Percentiles rank a stretch among this genome's conserved stretches.
These are phyloP conservation scores for Lactarius evosmus DNA, from an alignment of 768 basidiomycete species.

Conservation along the genomic window DNA sequence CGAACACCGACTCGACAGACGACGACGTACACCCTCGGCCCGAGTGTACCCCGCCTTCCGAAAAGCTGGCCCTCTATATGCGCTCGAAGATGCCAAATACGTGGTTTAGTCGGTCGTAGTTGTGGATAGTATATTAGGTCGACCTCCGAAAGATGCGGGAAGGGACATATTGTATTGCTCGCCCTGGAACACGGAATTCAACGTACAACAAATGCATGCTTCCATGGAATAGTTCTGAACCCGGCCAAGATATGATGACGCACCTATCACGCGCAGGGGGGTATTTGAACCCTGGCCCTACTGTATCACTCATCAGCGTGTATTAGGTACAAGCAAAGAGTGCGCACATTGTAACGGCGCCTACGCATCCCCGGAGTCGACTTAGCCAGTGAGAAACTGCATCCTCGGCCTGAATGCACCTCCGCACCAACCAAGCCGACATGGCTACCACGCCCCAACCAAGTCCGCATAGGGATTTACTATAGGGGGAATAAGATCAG, in stretches of 20 bases:
- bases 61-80: background rate
- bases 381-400: background rate
- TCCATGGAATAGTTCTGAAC: background rate
- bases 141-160: too few species aligned
- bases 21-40: constrained; percentile 14
- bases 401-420: constrained; percentile 12
- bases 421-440: background rate
- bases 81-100: background rate
- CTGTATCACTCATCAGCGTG: background rate
- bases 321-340: background rate
- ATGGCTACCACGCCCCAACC: background rate
- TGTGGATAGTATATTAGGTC: too few species aligned
- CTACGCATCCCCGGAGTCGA: background rate
- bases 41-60: constrained; percentile 4
- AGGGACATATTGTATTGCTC: background rate
- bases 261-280: background rate
- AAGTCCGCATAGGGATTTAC: background rate
- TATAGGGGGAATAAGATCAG: background rate
- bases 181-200: background rate
- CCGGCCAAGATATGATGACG: background rate
- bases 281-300: background rate
- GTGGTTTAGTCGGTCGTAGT: too few species aligned
- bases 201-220: background rate
- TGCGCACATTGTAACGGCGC: background rate
- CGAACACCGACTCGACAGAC: background rate